Base-by-base conservation (phyloP, 2,329 filamentous ascomycete genomes). In the Ramularia collo-cygni region DNA sequence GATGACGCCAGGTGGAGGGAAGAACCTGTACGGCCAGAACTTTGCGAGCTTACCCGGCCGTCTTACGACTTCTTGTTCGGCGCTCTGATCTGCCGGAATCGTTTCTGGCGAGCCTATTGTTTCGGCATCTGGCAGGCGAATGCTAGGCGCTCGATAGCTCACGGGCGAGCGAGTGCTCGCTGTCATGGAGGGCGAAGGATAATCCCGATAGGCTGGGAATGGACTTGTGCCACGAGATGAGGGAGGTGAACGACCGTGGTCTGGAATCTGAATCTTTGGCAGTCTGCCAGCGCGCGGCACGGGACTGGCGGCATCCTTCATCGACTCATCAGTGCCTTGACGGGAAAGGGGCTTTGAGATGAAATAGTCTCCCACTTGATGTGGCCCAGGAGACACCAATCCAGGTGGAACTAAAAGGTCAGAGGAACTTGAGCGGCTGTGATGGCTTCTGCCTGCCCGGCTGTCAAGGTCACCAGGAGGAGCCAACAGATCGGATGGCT, bases 11-110 rank as follows among this genome's bases (percentile, higher is more conserved):
- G 87, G 86, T 8, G 84, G 68, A 3, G 88, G 85, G 4, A 94
- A 65, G 14, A 85, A 51, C 4, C 66, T 69, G 58, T 88, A 85
- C 2, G 88, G 88, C 88, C 89, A 95, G 83, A 87, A 93, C 32
- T 48, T 51, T 29, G 85, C 68, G 4, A 63, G 62, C 37, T 61
- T 65, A 28, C 38, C 43, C 3, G 51, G 48, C 15, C 47, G 38
- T 9, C 43, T 37, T 9, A 46, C 43, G 5, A 28, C 32, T 37
- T 51, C 54, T 14, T 48, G 44, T 32, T 57, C 56, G 8, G 44
- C 51, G 17, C 38, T 42, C 19, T 56, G 50, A 8, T 52, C 52
- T 38, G 61, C 54, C 48, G 68, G 48, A 35, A 66, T 43, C 2
- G 72, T 48, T 16, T 52, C 50, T 14, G 50, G 50, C n/a, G 50